These are phyloP conservation scores for Eucalyptus regnans DNA, from an alignment of 345 rosid species.

Conservation along the genomic window DNA sequence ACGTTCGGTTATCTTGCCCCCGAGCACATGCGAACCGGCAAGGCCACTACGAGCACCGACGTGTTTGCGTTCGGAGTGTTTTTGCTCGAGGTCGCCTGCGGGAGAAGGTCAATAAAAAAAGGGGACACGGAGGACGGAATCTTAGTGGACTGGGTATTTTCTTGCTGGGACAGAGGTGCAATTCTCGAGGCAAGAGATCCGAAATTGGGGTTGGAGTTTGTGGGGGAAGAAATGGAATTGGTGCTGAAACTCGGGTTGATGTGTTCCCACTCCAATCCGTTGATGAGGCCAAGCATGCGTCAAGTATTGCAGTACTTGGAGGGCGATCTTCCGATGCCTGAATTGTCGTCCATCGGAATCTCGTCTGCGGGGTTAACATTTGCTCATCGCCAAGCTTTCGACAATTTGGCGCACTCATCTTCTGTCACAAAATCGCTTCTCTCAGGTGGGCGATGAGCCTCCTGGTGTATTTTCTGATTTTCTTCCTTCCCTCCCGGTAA, in stretches of 20 bases:
- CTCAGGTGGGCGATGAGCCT: background rate
- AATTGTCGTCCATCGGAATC: background rate
- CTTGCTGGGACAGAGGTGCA: background rate
- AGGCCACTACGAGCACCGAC: background rate
- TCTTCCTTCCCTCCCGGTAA: no score
- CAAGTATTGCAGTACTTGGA: slow-evolving; percentile 6
- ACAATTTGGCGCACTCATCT: background rate
- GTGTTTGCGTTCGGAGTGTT: background rate
- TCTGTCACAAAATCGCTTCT: background rate
- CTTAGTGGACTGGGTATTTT: background rate
- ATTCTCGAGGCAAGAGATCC: slow-evolving; percentile 21
- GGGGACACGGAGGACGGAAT: background rate
- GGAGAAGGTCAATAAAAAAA: background rate
- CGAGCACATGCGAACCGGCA: background rate
- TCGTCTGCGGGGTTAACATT: background rate
- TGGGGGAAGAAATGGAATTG: slow-evolving; percentile 17
- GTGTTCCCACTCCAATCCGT: slow-evolving; percentile 18
- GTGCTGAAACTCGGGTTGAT: slow-evolving; percentile 29
- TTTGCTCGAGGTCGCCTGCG: background rate
- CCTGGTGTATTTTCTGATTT: no score
- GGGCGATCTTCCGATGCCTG: background rate
- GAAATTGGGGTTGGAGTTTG: slow-evolving; percentile 6
- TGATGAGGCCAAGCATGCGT: slow-evolving; percentile 19
- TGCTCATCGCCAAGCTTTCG: background rate
- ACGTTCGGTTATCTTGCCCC: background rate